Percentiles rank a stretch among this genome's conserved stretches.
These are phyloP conservation scores for Nidula microcarpa DNA, from an alignment of 768 basidiomycete genomes.

Conservation along the genomic window DNA sequence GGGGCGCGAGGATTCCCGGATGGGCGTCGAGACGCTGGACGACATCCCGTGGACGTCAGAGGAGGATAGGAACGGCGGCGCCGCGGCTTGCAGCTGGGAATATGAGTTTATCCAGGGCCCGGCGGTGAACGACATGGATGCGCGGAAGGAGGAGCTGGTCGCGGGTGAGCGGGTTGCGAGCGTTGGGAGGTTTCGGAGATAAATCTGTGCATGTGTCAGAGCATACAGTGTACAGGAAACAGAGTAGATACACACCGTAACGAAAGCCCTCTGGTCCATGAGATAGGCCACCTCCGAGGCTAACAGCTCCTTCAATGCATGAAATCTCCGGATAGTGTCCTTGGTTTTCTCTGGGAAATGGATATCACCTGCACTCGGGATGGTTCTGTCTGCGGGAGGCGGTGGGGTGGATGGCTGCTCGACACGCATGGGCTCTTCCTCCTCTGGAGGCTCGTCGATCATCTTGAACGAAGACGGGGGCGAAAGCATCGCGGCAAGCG, in stretches of 20 bases:
- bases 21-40: constrained; percentile 11
- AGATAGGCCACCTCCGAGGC: constrained; percentile 84
- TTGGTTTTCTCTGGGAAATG: constrained; percentile 31
- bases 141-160: constrained; percentile 31
- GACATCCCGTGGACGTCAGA: constrained; percentile 17
- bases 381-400: not conserved
- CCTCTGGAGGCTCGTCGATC: not conserved
- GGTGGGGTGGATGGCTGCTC: not conserved
- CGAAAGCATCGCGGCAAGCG: not conserved
- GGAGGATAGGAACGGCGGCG: constrained; percentile 12
- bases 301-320: constrained; percentile 83
- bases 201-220: constrained; percentile 44
- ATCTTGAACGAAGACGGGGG: not conserved
- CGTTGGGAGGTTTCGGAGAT: constrained; percentile 54
- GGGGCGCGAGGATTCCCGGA: constrained; percentile 23
- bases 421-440: not conserved
- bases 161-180: constrained; percentile 38
- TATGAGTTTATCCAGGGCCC: constrained; percentile 45
- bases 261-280: constrained; percentile 71
- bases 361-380: constrained; percentile 19
- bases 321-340: constrained; percentile 51
- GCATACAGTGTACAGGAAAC: not conserved
- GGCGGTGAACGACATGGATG: constrained; percentile 38
- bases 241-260: constrained; percentile 48
- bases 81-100: constrained; percentile 27